Conservation (phyloP, 176 grass and related monocot species). For the Pontederia paniculata region DNA sequence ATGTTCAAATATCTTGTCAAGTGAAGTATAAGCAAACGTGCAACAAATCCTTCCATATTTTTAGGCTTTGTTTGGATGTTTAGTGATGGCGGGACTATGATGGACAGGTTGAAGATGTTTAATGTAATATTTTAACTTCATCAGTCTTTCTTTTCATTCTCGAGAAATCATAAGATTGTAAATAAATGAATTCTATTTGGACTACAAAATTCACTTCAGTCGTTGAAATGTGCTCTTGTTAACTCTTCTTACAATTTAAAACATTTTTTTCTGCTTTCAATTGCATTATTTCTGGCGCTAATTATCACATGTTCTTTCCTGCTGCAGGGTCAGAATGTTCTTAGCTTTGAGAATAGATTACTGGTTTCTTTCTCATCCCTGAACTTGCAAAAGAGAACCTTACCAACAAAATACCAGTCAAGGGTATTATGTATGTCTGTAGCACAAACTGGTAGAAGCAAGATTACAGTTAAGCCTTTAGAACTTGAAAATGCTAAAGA, state of each 20-base stretch:
- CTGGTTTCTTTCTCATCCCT: slow-evolving; percentile 20
- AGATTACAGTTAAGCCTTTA: slow-evolving; percentile 45
- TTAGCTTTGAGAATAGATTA: slow-evolving; percentile 32
- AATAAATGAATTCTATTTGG: too few relatives aligned
- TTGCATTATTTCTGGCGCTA: not conserved
- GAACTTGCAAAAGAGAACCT: slow-evolving; percentile 25
- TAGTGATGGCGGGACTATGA: too few relatives aligned
- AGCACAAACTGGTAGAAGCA: slow-evolving; percentile 49
- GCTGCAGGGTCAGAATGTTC: slow-evolving; percentile 42
- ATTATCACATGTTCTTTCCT: not conserved
- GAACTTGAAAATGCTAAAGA: slow-evolving; percentile 50
- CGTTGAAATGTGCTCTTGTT: too few relatives aligned
- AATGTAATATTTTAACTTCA: too few relatives aligned
- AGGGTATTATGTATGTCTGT: slow-evolving; percentile 50
- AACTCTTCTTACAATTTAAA: slow-evolving; percentile 3
- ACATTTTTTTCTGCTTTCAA: not conserved
- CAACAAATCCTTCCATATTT: too few relatives aligned
- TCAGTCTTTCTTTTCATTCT: too few relatives aligned
- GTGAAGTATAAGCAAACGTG: too few relatives aligned
- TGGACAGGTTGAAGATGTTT: too few relatives aligned
- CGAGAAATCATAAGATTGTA: too few relatives aligned
- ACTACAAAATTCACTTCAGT: too few relatives aligned
- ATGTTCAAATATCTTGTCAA: too few relatives aligned
- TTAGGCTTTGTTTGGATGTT: too few relatives aligned
- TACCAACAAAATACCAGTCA: slow-evolving; percentile 23